Conservation (phyloP, 441 rosid genomes). For the Pelargonium citronellum region DNA sequence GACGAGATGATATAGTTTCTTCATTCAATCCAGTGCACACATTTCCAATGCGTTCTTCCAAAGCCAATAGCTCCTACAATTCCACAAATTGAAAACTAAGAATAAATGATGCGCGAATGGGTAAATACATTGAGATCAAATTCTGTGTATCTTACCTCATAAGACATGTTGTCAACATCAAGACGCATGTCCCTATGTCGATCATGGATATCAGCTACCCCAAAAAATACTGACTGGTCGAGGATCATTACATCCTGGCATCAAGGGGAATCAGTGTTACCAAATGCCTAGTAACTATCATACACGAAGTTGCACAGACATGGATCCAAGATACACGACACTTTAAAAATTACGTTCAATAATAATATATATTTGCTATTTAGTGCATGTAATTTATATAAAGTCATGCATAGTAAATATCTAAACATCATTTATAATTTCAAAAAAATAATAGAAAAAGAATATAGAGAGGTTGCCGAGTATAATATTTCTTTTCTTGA, state of each 20-base stretch:
- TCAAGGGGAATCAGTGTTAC: conserved; percentile 7
- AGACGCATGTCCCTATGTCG: conserved; percentile 93
- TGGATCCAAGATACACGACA: too few relatives aligned
- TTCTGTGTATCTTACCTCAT: conserved; percentile 46
- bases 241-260: conserved; percentile 78
- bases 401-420: too few relatives aligned
- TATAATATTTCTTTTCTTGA: too few relatives aligned
- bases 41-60: conserved; percentile 87
- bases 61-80: conserved; percentile 64
- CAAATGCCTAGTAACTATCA: too few relatives aligned
- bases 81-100: conserved; percentile 6
- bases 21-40: conserved; percentile 81
- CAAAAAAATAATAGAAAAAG: too few relatives aligned
- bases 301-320: too few relatives aligned
- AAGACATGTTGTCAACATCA: conserved; percentile 93
- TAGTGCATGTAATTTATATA: too few relatives aligned
- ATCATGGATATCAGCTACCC: conserved; percentile 61
- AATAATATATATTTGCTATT: too few relatives aligned
- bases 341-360: too few relatives aligned
- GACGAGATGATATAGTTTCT: conserved; percentile 39
- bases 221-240: conserved; percentile 59
- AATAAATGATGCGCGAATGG: not conserved
- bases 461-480: too few relatives aligned
- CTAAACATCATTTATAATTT: too few relatives aligned
- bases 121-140: not conserved